These are phyloP conservation scores for Hymenotorrendiella dingleyae DNA, from an alignment of 2,329 filamentous ascomycete species.

Conservation along the genomic window DNA sequence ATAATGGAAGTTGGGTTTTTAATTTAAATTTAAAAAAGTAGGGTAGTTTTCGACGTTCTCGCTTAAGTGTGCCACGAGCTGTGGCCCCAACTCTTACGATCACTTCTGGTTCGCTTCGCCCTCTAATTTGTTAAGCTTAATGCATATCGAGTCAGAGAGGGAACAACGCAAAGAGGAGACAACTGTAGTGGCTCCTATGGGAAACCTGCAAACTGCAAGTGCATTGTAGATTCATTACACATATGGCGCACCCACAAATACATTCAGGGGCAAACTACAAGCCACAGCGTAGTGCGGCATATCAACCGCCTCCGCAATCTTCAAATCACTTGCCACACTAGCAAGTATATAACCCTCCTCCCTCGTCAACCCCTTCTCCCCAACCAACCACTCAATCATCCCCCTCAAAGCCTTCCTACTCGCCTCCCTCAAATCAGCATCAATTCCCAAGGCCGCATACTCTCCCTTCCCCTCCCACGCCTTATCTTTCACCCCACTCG, in stretches of 20 bases:
- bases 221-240: no score
- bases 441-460: conserved; percentile 43
- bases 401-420: conserved; percentile 41
- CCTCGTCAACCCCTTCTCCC: conserved; percentile 39
- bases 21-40: no score
- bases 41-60: no score
- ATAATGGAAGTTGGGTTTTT: no score
- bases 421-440: conserved; percentile 42
- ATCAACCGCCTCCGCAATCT: conserved; percentile 47
- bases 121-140: no score
- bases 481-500: conserved; percentile 24
- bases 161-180: no score
- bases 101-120: no score
- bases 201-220: no score
- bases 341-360: conserved; percentile 47
- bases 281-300: conserved; percentile 48
- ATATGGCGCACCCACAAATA: conserved; percentile 40
- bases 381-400: conserved; percentile 43
- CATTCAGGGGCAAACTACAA: conserved; percentile 42
- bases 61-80: no score
- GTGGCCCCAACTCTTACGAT: no score
- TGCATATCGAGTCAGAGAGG: no score
- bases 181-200: no score
- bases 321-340: conserved; percentile 44
- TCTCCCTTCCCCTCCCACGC: conserved; percentile 33